A percentile compares a stretch with the other conserved stretches of the same genome.
These are phyloP conservation scores for Sphenostylis stenocarpa DNA, from an alignment of 306 rosid species.

Conservation along the genomic window DNA sequence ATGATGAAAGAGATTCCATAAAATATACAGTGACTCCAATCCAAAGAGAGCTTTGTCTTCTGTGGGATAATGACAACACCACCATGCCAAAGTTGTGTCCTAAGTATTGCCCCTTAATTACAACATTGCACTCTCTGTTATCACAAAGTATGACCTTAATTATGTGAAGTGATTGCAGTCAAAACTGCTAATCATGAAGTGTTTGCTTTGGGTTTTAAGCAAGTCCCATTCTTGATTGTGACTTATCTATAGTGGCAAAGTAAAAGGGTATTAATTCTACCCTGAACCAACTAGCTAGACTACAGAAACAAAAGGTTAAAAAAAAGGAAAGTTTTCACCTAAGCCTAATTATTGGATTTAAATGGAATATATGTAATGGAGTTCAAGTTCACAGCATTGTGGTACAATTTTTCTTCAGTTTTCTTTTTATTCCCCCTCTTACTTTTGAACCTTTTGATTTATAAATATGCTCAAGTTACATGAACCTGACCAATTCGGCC, in stretches of 20 bases:
- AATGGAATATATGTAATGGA: background rate
- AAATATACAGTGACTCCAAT: slow-evolving; percentile 38
- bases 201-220: slow-evolving; percentile 35
- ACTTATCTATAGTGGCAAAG: background rate
- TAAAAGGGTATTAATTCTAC: background rate
- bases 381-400: slow-evolving; percentile 14
- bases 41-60: slow-evolving; percentile 43
- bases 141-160: slow-evolving; percentile 37
- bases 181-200: slow-evolving; percentile 29
- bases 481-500: background rate
- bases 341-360: slow-evolving; percentile 6
- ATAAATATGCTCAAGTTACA: background rate
- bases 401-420: background rate
- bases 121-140: slow-evolving; percentile 34
- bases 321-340: background rate
- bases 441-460: slow-evolving; percentile 11
- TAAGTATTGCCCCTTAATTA: slow-evolving; percentile 30
- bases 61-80: slow-evolving; percentile 56
- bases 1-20: slow-evolving; percentile 59
- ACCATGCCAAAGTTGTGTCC: slow-evolving; percentile 35
- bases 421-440: background rate
- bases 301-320: background rate
- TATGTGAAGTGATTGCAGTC: slow-evolving; percentile 40
- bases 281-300: too few relatives aligned
- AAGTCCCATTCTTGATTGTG: slow-evolving; percentile 2